Base-by-base conservation (phyloP, 192 early-diverging fungal genomes). In the Coemansia interrupta region DNA sequence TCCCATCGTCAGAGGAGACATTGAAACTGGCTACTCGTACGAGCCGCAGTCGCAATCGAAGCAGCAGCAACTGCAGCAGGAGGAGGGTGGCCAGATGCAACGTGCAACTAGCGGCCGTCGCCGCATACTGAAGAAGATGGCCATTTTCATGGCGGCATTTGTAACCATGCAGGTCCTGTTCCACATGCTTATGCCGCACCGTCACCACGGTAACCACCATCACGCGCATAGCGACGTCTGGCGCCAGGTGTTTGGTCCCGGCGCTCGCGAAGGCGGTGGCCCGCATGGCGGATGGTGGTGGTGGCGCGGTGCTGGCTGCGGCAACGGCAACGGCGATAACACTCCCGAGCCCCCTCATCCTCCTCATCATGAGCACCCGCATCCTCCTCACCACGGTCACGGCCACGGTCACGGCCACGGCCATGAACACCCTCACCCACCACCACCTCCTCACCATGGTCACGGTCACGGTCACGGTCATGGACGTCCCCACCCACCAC, bases 1-100 rank as follows among this genome's bases (percentile, higher is more conserved):
- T 41, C 53, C 58, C 9, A 54, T 40, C 45, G 17, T 63, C 64
- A 13, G 18, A 32, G 58, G 53, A 12, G 72, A 68, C 66, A 64
- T 74, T 19, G 72, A 76, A 47, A 55, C 66, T 24, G 65, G 72
- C 38, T 29, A 26, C 22, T 56, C 54, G 30, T 39, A 54, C 44
- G 58, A 63, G 42, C 44, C 55, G 53, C 42, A 22, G 41, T 55
- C 38, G 65, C 51, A 63, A 53, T 50, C 50, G 11, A 18, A 36
- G 40, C 50, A 39, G 24, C 41, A 48, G n/a, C 56, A 39, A 17
- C 41, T 41, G n/a, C 56, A 40, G 45, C 22, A 38, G 14, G 12
- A 52, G 26, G 47, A 14, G 14, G 38, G 15, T 26, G 38, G 24
- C 32, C 47, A 28, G 24, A 39, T 28, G 13, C 55, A 10, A 13